Evolutionary conservation across 371 early-diverging fungal genomes (phyloP).

Genomic region (Rhizopus delemar): DNA sequence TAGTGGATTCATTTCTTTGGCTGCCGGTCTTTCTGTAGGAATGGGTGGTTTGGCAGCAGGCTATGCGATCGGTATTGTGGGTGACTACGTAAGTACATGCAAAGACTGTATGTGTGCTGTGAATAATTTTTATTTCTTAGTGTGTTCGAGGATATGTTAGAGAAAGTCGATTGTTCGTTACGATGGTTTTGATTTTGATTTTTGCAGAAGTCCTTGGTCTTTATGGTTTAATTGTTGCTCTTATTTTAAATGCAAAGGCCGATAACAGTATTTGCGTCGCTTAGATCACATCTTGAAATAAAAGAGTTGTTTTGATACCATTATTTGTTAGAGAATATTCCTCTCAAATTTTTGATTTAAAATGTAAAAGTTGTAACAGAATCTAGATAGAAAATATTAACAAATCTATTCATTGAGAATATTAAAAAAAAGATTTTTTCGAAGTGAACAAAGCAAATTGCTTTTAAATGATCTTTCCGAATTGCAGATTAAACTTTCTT

Average conservation of each 20-base stretch:
- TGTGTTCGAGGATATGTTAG: conserved; percentile 82
- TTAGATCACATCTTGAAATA: not conserved
- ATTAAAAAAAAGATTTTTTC: not conserved
- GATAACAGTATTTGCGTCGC: conserved; percentile 39
- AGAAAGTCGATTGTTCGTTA: conserved; percentile 80
- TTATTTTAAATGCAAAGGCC: conserved; percentile 82
- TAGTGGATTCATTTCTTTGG: conserved; percentile 82
- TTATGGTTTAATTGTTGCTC: conserved; percentile 86
- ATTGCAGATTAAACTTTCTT: too few species aligned
- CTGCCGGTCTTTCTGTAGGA: conserved; percentile 86
- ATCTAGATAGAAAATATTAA: too few species aligned
- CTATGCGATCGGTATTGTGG: conserved; percentile 90
- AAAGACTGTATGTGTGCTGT: not conserved
- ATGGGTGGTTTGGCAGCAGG: conserved; percentile 88
- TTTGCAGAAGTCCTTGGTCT: conserved; percentile 93
- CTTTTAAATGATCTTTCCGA: too few species aligned
- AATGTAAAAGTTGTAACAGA: too few species aligned
- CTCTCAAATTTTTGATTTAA: too few species aligned
- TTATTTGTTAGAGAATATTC: not conserved
- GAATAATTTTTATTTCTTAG: conserved; percentile 7
- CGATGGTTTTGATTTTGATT: conserved; percentile 87
- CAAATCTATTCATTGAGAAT: not conserved
- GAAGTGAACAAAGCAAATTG: too few species aligned
- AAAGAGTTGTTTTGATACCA: conserved; percentile 10
- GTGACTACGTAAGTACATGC: conserved; percentile 65